A percentile compares a stretch with the other conserved stretches of the same genome.
phyloP scores from a whole-genome alignment of 2,329 filamentous ascomycete genomes.

The Bipolaris gigantea region DNA sequence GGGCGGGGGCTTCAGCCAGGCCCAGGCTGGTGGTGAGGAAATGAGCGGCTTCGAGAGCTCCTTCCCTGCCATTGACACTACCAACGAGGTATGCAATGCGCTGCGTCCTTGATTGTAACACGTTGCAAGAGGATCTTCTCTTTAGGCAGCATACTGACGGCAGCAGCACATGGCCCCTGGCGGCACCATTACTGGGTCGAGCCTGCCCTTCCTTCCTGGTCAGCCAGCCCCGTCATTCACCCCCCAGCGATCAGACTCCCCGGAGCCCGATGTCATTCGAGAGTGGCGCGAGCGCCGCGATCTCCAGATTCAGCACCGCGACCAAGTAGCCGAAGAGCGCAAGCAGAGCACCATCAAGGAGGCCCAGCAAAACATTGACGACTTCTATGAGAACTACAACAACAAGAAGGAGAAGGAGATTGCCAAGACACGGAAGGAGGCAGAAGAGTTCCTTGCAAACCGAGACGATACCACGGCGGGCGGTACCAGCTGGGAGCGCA shows the following conservation, averaged over 20 bases:
- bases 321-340: constrained; percentile 78
- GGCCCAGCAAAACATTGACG: constrained; percentile 92
- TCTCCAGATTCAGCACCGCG: constrained; percentile 77
- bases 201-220: constrained; percentile 57
- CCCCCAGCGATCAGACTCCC: constrained; percentile 66
- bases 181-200: constrained; percentile 76
- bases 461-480: constrained; percentile 92
- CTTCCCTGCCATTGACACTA: constrained; percentile 79
- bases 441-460: constrained; percentile 85
- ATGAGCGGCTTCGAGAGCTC: constrained; percentile 77
- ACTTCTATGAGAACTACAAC: constrained; percentile 99
- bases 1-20: constrained; percentile 56
- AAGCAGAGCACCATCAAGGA: constrained; percentile 85
- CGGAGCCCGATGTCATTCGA: constrained; percentile 83
- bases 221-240: constrained; percentile 43
- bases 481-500: constrained; percentile 97
- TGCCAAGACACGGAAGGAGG: constrained; percentile 84
- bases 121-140: background rate
- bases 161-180: constrained; percentile 69
- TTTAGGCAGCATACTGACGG: constrained; percentile 14
- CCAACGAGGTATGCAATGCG: constrained; percentile 65
- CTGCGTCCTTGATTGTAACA: constrained; percentile 1
- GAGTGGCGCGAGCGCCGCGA: constrained; percentile 93
- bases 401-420: constrained; percentile 95
- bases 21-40: constrained; percentile 48